Evolutionary conservation across 2,329 filamentous ascomycete species (phyloP).

Genomic region (Penicillium sclerotigenum): DNA sequence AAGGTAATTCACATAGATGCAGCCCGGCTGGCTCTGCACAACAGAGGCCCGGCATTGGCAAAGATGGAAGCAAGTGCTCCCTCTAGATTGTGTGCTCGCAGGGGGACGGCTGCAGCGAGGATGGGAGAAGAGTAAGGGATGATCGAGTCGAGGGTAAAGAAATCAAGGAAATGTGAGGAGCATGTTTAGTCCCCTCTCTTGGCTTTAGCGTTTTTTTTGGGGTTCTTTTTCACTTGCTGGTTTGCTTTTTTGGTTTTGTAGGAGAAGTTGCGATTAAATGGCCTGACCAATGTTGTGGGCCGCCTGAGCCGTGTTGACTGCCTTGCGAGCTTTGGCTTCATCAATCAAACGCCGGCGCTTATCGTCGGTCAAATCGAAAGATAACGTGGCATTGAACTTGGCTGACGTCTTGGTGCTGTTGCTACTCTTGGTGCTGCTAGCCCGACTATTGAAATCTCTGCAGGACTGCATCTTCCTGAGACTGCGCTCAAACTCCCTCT

Average conservation of each 20-base stretch:
- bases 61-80: background rate
- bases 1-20: constrained; percentile 3
- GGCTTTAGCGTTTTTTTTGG: background rate
- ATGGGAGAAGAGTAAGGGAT: background rate
- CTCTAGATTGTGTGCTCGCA: background rate
- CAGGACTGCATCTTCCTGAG: constrained; percentile 51
- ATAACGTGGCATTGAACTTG: constrained; percentile 26
- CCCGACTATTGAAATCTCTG: constrained; percentile 34
- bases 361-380: constrained; percentile 51
- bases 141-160: background rate
- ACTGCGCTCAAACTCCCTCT: constrained; percentile 10
- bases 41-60: background rate
- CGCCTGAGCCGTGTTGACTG: constrained; percentile 18
- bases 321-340: constrained; percentile 45
- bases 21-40: constrained; percentile 6
- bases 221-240: background rate
- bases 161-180: background rate
- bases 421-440: constrained; percentile 25
- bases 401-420: constrained; percentile 25
- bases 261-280: background rate
- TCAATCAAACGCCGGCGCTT: constrained; percentile 47
- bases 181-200: background rate
- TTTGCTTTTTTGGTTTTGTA: background rate
- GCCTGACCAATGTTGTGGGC: background rate
- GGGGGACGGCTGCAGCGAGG: constrained; percentile 2